A percentile compares a stretch with the other conserved stretches of the same genome.
Conservation (phyloP, 2,329 filamentous ascomycete species). For the Epichloe coenophiala region DNA sequence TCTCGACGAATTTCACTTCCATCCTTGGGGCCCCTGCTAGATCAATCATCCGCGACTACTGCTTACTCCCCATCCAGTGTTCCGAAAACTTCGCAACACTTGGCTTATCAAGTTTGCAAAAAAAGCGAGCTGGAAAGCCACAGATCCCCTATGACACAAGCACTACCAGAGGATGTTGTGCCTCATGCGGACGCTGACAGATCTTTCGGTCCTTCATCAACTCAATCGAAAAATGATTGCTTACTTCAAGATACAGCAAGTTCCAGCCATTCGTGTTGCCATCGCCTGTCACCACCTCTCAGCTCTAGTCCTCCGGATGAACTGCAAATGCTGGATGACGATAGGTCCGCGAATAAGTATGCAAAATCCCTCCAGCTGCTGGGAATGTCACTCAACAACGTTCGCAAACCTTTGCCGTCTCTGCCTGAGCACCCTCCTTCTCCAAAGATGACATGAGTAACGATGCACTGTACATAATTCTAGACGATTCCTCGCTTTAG, state of each 20-base stretch:
- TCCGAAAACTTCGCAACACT: conserved; percentile 6
- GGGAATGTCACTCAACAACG: conserved; percentile 8
- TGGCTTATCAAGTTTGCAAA: neutral
- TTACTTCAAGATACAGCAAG: conserved; percentile 4
- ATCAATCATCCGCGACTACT: conserved; percentile 13
- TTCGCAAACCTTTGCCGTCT: conserved; percentile 28
- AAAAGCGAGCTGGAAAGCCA: neutral
- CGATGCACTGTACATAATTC: neutral
- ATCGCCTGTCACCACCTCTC: conserved; percentile 15
- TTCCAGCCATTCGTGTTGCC: conserved; percentile 8
- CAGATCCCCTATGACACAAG: neutral
- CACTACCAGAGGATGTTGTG: neutral
- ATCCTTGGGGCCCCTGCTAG: conserved; percentile 17
- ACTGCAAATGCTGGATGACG: conserved; percentile 4
- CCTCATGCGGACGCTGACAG: neutral
- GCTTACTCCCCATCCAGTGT: conserved; percentile 12
- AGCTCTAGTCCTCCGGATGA: conserved; percentile 12
- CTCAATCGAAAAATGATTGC: neutral
- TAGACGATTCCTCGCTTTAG: neutral
- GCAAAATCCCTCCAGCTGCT: neutral
- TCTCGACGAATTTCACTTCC: conserved; percentile 35
- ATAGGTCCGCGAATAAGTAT: conserved; percentile 1
- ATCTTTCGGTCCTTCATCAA: neutral
- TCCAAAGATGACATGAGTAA: conserved; percentile 23
- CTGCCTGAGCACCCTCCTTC: conserved; percentile 11